Conservation (phyloP, 208 protist species). For the Acanthamoeba culbertsoni region DNA sequence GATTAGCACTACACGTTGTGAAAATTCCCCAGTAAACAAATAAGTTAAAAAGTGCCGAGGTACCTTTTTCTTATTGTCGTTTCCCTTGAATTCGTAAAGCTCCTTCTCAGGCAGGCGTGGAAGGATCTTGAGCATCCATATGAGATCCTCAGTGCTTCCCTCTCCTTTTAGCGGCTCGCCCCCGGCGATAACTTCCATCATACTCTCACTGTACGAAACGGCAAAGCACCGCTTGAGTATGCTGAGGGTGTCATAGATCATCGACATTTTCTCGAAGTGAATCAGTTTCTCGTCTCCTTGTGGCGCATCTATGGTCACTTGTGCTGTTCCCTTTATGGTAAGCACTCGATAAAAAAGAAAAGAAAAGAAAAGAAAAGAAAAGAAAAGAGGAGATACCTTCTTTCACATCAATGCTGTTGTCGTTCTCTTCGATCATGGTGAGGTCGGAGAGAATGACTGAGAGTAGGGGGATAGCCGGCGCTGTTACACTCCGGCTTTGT, state of each 20-base stretch:
- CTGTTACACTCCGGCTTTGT: not conserved
- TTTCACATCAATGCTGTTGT: conserved; percentile 15
- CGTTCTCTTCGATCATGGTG: conserved; percentile 61
- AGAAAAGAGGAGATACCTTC: not conserved
- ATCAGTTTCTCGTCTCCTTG: conserved; percentile 39
- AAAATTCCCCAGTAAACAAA: not conserved
- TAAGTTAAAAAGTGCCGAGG: not conserved
- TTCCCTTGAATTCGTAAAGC: conserved; percentile 40
- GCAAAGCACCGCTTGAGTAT: conserved; percentile 35
- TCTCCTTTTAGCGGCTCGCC: not conserved
- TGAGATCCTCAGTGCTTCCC: not conserved
- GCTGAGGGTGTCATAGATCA: conserved; percentile 52
- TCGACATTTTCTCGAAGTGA: conserved; percentile 61
- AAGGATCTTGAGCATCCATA: conserved; percentile 27
- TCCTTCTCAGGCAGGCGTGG: conserved; percentile 50
- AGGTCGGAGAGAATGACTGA: conserved; percentile 51
- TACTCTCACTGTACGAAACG: not conserved
- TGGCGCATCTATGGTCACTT: not conserved
- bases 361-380: not conserved
- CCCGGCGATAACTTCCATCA: not conserved
- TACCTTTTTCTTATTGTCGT: conserved; percentile 44
- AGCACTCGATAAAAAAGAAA: not conserved
- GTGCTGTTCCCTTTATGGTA: not conserved
- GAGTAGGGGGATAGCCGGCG: conserved; percentile 47
- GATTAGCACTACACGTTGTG: not conserved